phyloP scores from a whole-genome alignment of 352 stramenopile species.

The Salisapilia sapeloensis region DNA sequence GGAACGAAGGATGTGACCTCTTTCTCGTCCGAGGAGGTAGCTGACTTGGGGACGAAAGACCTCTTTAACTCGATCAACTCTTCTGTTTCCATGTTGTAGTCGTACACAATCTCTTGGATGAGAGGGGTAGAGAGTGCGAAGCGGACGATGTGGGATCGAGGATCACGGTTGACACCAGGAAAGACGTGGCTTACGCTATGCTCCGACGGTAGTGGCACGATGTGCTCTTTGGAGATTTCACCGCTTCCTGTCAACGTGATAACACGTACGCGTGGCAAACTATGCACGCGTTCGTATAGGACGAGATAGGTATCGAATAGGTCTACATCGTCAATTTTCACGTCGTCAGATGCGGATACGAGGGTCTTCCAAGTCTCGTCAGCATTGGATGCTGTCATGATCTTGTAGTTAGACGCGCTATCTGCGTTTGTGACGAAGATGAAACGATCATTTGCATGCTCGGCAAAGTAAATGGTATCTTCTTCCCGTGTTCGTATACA shows the following conservation, averaged over 20 bases:
- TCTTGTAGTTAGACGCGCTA: slow-evolving; percentile 60
- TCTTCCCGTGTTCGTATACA: slow-evolving; percentile 27
- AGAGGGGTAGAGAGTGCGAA: slow-evolving; percentile 63
- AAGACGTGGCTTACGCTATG: slow-evolving; percentile 38
- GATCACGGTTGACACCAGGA: slow-evolving; percentile 73
- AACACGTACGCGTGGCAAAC: slow-evolving; percentile 58
- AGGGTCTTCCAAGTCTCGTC: slow-evolving; percentile 28
- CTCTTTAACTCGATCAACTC: slow-evolving; percentile 32
- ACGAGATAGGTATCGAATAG: slow-evolving; percentile 66
- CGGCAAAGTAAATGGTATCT: slow-evolving; percentile 71
- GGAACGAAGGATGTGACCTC: too few relatives aligned
- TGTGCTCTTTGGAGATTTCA: slow-evolving; percentile 7
- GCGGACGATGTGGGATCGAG: slow-evolving; percentile 25
- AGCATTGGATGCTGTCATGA: slow-evolving; percentile 7
- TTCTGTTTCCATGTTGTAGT: slow-evolving; percentile 45
- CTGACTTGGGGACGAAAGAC: too few relatives aligned
- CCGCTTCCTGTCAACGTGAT: slow-evolving; percentile 6
- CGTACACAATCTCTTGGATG: slow-evolving; percentile 57
- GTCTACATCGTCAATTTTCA: slow-evolving; percentile 83
- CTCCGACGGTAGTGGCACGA: slow-evolving; percentile 36
- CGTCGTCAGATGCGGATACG: slow-evolving; percentile 27
- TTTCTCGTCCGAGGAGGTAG: too few relatives aligned
- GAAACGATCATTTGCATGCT: slow-evolving; percentile 51
- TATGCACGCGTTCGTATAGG: slow-evolving; percentile 61
- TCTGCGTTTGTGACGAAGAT: slow-evolving; percentile 75